These are phyloP conservation scores for Penicillium sp. DNA, from an alignment of 2,329 filamentous ascomycete genomes.

Conservation along the genomic window DNA sequence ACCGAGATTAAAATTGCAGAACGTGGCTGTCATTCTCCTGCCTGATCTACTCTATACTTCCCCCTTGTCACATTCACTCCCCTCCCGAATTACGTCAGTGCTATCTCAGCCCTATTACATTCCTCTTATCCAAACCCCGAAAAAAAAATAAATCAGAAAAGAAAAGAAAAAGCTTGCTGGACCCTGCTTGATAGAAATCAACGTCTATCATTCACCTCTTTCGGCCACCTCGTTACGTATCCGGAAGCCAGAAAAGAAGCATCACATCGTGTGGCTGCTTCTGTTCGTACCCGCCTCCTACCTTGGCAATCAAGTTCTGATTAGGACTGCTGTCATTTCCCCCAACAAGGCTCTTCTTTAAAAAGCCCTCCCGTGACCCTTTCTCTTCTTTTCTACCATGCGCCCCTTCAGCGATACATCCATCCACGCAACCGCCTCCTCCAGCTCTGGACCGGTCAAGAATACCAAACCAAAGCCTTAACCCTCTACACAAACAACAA, in stretches of 20 bases:
- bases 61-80: neutral
- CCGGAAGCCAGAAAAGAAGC: neutral
- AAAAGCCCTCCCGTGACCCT: neutral
- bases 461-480: constrained; percentile 23
- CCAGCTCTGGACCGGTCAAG: constrained; percentile 27
- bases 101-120: constrained; percentile 22
- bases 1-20: neutral
- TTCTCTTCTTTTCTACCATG: constrained; percentile 24
- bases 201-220: constrained; percentile 29
- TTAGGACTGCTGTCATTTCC: constrained; percentile 3
- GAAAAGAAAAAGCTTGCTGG: constrained; percentile 3
- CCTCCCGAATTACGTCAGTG: constrained; percentile 17
- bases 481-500: constrained; percentile 14
- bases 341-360: constrained; percentile 8
- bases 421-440: constrained; percentile 35
- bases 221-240: constrained; percentile 26
- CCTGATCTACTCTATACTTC: neutral
- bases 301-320: constrained; percentile 6
- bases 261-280: constrained; percentile 3
- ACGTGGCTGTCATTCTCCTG: constrained; percentile 8
- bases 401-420: constrained; percentile 36
- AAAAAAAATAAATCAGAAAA: neutral
- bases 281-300: neutral
- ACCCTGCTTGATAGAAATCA: constrained; percentile 12
- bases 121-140: constrained; percentile 8